Conservation (phyloP, 345 rosid species). For the Brassica juncea region DNA sequence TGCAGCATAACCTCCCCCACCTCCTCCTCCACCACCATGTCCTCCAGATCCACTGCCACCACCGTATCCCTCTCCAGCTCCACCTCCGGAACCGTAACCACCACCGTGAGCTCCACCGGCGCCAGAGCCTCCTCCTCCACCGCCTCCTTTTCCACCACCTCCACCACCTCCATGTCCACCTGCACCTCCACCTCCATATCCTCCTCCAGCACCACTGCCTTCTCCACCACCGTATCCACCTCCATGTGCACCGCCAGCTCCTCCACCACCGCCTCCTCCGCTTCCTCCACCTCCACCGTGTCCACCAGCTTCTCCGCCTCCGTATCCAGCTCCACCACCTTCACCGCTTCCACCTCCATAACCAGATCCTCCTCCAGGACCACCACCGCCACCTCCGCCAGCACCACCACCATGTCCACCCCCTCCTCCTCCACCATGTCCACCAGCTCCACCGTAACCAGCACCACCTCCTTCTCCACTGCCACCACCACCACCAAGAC, state of each 20-base stretch:
- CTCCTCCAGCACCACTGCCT: conserved; percentile 41
- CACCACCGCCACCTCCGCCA: conserved; percentile 34
- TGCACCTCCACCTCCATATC: conserved; percentile 37
- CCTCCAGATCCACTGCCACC: conserved; percentile 37
- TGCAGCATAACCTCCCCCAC: conserved; percentile 40
- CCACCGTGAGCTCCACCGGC: conserved; percentile 39
- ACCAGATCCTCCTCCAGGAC: conserved; percentile 38
- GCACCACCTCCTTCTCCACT: conserved; percentile 33
- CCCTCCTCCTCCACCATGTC: conserved; percentile 33
- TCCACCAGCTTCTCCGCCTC: conserved; percentile 40
- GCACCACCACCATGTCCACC: conserved; percentile 39
- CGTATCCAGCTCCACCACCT: conserved; percentile 41
- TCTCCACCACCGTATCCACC: conserved; percentile 41
- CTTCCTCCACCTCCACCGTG: conserved; percentile 36
- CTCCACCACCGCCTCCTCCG: conserved; percentile 42
- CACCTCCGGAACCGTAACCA: conserved; percentile 39
- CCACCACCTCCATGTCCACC: conserved; percentile 40
- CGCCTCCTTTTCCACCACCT: conserved; percentile 37
- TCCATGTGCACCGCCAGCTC: conserved; percentile 36
- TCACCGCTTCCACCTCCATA: conserved; percentile 42
- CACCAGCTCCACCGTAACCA: conserved; percentile 34
- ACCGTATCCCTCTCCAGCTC: conserved; percentile 43
- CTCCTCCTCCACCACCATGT: conserved; percentile 41
- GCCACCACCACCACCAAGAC: conserved; percentile 5
- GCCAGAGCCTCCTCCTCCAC: conserved; percentile 39